phyloP scores from a whole-genome alignment of 2,329 filamentous ascomycete species.

The Ophiostoma australiae region DNA sequence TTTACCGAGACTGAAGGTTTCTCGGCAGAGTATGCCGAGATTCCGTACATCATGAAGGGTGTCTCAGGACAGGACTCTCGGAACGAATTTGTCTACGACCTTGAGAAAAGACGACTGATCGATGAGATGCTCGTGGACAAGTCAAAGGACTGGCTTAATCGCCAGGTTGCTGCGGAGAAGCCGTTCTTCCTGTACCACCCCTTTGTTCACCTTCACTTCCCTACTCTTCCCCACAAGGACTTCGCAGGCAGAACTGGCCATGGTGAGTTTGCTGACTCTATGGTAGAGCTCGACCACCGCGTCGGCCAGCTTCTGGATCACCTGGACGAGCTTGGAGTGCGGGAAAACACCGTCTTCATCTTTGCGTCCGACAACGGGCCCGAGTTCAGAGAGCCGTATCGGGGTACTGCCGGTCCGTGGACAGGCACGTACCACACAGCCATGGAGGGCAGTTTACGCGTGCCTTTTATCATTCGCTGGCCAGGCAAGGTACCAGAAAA shows the following conservation, averaged over 20 bases:
- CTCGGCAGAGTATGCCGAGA: constrained; percentile 29
- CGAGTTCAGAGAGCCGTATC: constrained; percentile 34
- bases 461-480: constrained; percentile 37
- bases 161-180: constrained; percentile 28
- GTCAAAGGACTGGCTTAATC: constrained; percentile 34
- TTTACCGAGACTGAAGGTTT: constrained; percentile 36
- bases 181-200: constrained; percentile 35
- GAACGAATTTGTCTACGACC: neutral
- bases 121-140: constrained; percentile 35
- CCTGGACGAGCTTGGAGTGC: constrained; percentile 1
- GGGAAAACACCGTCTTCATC: constrained; percentile 30
- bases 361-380: constrained; percentile 38
- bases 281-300: neutral
- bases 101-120: neutral
- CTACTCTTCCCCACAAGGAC: constrained; percentile 26
- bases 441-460: constrained; percentile 37
- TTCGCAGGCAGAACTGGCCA: neutral
- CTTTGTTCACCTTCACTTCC: constrained; percentile 35
- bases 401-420: constrained; percentile 36
- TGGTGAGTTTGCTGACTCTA: neutral
- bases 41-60: neutral
- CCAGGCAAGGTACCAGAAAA: constrained; percentile 32
- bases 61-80: neutral
- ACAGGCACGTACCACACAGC: constrained; percentile 37
- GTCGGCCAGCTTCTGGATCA: neutral